phyloP scores from a whole-genome alignment of 495 filamentous ascomycete species.

The Daldinia vernicosa region DNA sequence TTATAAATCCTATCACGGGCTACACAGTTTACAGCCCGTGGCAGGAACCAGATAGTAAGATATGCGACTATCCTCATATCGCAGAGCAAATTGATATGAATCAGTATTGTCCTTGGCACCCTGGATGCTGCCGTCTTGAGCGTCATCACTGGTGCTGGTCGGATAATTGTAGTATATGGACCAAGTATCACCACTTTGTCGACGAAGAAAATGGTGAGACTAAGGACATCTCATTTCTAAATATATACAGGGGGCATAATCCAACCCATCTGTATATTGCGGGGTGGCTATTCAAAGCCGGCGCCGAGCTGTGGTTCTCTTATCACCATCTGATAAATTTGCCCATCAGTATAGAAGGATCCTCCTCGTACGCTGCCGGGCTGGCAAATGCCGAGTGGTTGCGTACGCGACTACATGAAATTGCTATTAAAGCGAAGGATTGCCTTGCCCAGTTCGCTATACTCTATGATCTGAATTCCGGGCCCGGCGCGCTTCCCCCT shows the following conservation, averaged over 20 bases:
- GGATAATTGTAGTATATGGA: neutral
- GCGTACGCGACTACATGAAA: neutral
- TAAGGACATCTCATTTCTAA: conserved; percentile 6
- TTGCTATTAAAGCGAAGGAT: neutral
- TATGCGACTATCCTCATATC: conserved; percentile 12
- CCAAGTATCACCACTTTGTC: conserved; percentile 35
- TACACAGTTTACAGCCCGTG: conserved; percentile 36
- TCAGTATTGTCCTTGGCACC: conserved; percentile 19
- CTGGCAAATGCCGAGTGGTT: neutral
- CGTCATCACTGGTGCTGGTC: neutral
- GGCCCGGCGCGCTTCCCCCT: neutral
- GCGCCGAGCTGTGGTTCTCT: conserved; percentile 23
- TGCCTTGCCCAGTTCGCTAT: conserved; percentile 19
- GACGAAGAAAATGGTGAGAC: conserved; percentile 5
- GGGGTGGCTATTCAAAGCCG: conserved; percentile 25
- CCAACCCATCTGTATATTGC: neutral
- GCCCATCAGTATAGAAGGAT: neutral
- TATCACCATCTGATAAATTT: neutral
- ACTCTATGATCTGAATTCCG: conserved; percentile 20
- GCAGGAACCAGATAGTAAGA: conserved; percentile 6
- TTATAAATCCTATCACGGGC: conserved; percentile 31
- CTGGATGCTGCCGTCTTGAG: conserved; percentile 28
- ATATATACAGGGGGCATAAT: neutral
- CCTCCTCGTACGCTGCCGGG: neutral
- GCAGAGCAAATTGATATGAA: neutral